phyloP scores from a whole-genome alignment of 768 basidiomycete genomes.

The Brasilioporus rufonigricans region DNA sequence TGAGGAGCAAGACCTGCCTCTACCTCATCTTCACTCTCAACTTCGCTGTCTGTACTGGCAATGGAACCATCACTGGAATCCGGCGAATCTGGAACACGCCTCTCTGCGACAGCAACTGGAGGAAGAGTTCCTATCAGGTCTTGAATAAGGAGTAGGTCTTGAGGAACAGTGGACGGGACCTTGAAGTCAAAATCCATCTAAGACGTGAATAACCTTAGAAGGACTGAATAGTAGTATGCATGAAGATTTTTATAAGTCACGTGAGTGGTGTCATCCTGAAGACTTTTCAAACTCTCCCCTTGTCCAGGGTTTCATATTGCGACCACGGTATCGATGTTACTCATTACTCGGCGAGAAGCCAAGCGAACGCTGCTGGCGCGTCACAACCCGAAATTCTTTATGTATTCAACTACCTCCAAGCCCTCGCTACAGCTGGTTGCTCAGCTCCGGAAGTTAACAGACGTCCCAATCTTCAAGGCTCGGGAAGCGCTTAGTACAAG shows the following conservation, averaged over 20 bases:
- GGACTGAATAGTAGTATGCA: background rate
- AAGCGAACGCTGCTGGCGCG: background rate
- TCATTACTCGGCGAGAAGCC: constrained; percentile 4
- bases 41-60: constrained; percentile 50
- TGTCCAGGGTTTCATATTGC: background rate
- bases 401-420: constrained; percentile 59
- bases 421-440: constrained; percentile 77
- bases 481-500: constrained; percentile 78
- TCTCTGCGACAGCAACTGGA: background rate
- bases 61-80: constrained; percentile 44
- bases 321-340: constrained; percentile 16
- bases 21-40: constrained; percentile 70
- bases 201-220: background rate
- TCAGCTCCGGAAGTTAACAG: constrained; percentile 76
- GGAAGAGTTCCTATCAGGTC: constrained; percentile 50
- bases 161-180: constrained; percentile 59
- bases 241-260: constrained; percentile 16
- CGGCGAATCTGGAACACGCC: background rate
- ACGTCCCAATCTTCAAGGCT: constrained; percentile 85
- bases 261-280: constrained; percentile 6
- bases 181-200: constrained; percentile 47
- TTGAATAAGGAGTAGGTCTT: constrained; percentile 73
- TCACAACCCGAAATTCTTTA: background rate
- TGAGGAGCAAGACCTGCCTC: constrained; percentile 55
- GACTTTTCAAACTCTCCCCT: background rate